Evolutionary conservation across 2,329 filamentous ascomycete genomes (phyloP).

Genomic region (Neocatenulostroma microsporum): DNA sequence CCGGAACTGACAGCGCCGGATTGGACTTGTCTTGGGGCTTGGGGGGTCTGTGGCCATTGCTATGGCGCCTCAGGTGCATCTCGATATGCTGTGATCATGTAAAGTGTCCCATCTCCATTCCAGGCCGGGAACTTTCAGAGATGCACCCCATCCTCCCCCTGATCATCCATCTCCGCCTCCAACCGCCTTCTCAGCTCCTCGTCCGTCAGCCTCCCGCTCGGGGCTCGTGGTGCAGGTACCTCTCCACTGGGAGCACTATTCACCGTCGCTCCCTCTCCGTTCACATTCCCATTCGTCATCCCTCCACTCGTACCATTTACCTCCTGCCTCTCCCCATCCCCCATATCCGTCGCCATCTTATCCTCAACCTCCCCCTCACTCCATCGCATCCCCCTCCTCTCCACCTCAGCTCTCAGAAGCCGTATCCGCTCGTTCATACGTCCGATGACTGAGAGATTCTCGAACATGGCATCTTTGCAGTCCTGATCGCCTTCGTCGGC

Average conservation of each 20-base stretch:
- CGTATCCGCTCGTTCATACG: slow-evolving; percentile 60
- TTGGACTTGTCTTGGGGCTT: too few relatives aligned
- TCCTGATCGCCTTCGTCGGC: slow-evolving; percentile 57
- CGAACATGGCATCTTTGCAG: slow-evolving; percentile 64
- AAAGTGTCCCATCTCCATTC: too few relatives aligned
- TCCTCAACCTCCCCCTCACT: slow-evolving; percentile 16
- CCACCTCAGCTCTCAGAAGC: slow-evolving; percentile 58
- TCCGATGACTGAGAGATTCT: slow-evolving; percentile 62
- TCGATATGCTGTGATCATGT: too few relatives aligned
- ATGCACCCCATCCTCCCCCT: slow-evolving; percentile 54
- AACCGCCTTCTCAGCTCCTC: slow-evolving; percentile 52
- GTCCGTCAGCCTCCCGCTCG: slow-evolving; percentile 47
- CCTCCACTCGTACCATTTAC: slow-evolving; percentile 9
- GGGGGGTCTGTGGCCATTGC: too few relatives aligned
- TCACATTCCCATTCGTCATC: slow-evolving; percentile 12
- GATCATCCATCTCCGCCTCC: slow-evolving; percentile 48
- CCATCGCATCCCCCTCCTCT: slow-evolving; percentile 53
- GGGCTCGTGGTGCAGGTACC: slow-evolving; percentile 5
- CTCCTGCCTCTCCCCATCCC: too few relatives aligned
- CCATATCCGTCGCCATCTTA: slow-evolving; percentile 12
- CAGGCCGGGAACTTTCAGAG: too few relatives aligned
- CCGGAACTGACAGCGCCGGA: too few relatives aligned
- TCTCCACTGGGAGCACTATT: not conserved
- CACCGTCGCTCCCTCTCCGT: slow-evolving; percentile 11
- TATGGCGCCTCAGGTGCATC: too few relatives aligned